Evolutionary conservation across 805 yeast genomes (phyloP).

Genomic region (Barnettozyma wickerhamii): DNA sequence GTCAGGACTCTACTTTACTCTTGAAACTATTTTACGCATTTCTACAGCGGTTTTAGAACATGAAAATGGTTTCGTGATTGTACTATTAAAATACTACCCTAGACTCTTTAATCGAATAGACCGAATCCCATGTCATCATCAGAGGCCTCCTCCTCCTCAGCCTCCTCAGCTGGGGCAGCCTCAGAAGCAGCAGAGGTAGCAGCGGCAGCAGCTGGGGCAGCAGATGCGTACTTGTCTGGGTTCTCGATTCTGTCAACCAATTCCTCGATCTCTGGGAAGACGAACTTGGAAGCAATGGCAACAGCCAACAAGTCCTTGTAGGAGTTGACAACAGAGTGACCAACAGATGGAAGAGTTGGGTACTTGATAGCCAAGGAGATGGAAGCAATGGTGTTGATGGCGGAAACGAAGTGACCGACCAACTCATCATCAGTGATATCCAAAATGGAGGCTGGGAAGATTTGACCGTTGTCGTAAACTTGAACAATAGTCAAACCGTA

Average conservation of each 20-base stretch:
- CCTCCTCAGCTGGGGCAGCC: constrained; percentile 70
- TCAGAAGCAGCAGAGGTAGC: constrained; percentile 63
- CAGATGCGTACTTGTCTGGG: constrained; percentile 99
- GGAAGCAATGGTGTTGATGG: constrained; percentile 90
- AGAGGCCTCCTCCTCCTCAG: constrained; percentile 56
- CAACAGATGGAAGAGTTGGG: constrained; percentile 99
- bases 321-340: constrained; percentile 98
- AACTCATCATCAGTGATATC: constrained; percentile 98
- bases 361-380: constrained; percentile 96
- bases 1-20: too few relatives aligned
- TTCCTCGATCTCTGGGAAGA: constrained; percentile 98
- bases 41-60: too few relatives aligned
- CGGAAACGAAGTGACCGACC: constrained; percentile 85
- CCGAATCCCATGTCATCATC: constrained; percentile 97
- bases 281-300: constrained; percentile 97
- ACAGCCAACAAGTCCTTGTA: constrained; percentile 98
- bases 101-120: constrained; percentile 78
- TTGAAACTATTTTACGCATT: too few relatives aligned
- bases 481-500: constrained; percentile 96
- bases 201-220: constrained; percentile 96
- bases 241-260: constrained; percentile 99
- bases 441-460: constrained; percentile 93
- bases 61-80: background rate
- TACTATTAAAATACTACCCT: background rate
- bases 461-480: constrained; percentile 98